Evolutionary conservation across 164 flowering plant species (phyloP), one percentile per base, ranked within the genome.

Genomic region (Chimonanthus praecox): DNA sequence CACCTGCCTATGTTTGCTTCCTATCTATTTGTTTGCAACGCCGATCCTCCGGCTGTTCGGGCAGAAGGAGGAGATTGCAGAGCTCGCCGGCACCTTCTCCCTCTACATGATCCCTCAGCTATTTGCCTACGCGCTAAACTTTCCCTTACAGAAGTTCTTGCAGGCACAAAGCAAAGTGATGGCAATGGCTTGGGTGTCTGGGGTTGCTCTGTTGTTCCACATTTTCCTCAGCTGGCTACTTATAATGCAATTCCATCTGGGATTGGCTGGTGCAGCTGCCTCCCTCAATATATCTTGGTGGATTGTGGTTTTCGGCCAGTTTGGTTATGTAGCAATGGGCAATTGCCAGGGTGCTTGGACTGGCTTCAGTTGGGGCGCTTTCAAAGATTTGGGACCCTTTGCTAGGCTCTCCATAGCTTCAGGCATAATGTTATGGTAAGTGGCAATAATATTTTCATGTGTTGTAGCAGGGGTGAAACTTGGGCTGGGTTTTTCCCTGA

Each of bases 371-470:
- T 83, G 87, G 91, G 74, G 83, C 21, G 98, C 97, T 13, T 90
- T 94, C 61, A 81, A 83, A 20, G 93, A 88, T 3, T 69, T 94
- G 3, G 89, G 94, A 90, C 80, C 79, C 0, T 94, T 94, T 74
- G 82, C 87, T 47, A 87, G 72, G 76, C 89, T 92, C 47, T 94
- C 98, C 3, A 7, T 94, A 3, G 92, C 97, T 60, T 92, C 98
- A 20, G 97, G 94, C 58, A 76, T 92, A 0, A 92, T 92, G 98
- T 83, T 90, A 48, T 90, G 91, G 94, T 90, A 20, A 83, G 15
- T 92, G 43, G 15, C 15, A 8, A 54, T 54, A 7, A 8, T 54
- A 15, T 7, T 7, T 2, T 54, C 8, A 75, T 78, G 8, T 15
- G 8, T 15, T 3, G 11, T 15, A 1, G 8, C 4, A 54, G 8